Base-by-base conservation (phyloP, 345 rosid species). In the Ricinus communis region DNA sequence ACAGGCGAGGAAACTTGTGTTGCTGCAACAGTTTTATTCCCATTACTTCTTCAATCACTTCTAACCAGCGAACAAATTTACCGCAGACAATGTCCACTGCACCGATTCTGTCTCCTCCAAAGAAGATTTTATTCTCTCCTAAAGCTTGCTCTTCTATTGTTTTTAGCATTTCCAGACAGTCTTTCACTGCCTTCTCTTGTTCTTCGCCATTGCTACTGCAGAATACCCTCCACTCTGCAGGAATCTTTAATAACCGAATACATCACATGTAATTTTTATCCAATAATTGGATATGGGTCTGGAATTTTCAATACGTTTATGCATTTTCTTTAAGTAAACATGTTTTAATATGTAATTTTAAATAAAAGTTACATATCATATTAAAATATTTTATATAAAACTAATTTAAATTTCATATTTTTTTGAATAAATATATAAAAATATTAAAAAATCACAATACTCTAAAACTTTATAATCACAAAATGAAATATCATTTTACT, bases 181-280 rank as follows among this genome's bases (percentile, higher is more conserved):
- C 41, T 36, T 57, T 16, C 41, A 57, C 62, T 30, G 62, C 62
- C 41, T 57, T 57, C 19, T 57, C 62, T 57, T 57, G 18, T n/a
- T 62, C 66, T 62, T 62, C 66, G 10, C 66, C 50, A 15, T n/a
- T n/a, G n/a, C 51, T 62, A 8, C 30, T 14, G 2, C 25, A 15
- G 16, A 21, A 19, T n/a, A 21, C 28, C 21, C 2, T 21, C 28
- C 25, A 15, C 0, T 31, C 4, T 18, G n/a, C n/a, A n/a, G 64
- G 64, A 18, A 5, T 16, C 64, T 59, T 15, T 24, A 18, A 11
- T 11, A 43, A 43, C 47, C 47, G 8, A 43, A 43, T 1, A 43
- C 47, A 43, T 1, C 12, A 43, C 12, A 4, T 43, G 14, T n/a
- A n/a, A n/a, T n/a, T n/a, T n/a, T n/a, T n/a, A n/a, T n/a, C n/a